Percentiles rank a stretch among this genome's conserved stretches.
phyloP scores from a whole-genome alignment of 1,284 basidiomycete genomes.

The Rhizoctonia solani region DNA sequence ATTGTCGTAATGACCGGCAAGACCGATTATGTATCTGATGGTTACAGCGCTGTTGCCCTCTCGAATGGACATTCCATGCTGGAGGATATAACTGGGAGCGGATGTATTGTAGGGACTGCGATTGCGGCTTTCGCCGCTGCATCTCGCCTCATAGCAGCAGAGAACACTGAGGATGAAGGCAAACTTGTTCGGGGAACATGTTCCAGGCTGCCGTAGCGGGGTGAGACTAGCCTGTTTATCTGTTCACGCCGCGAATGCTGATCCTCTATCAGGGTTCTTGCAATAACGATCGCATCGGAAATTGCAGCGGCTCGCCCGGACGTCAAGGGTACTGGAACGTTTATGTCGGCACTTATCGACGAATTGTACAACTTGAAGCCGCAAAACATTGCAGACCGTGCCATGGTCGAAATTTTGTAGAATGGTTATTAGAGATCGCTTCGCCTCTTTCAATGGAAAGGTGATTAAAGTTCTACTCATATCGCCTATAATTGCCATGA shows the following conservation, averaged over 20 bases:
- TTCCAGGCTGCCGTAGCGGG: constrained; percentile 75
- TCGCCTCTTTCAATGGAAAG: too few relatives aligned
- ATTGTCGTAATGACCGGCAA: constrained; percentile 84
- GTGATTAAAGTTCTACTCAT: too few relatives aligned
- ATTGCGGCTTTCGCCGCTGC: constrained; percentile 80
- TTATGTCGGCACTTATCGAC: constrained; percentile 86
- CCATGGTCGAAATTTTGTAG: constrained; percentile 54
- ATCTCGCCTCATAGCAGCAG: constrained; percentile 52
- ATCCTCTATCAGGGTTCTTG: constrained; percentile 63
- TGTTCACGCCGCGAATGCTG: too few relatives aligned
- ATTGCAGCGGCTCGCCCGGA: constrained; percentile 68
- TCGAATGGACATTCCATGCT: constrained; percentile 79
- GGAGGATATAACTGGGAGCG: constrained; percentile 84
- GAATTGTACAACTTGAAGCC: constrained; percentile 69
- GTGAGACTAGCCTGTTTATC: too few relatives aligned
- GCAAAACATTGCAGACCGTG: constrained; percentile 54
- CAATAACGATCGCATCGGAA: constrained; percentile 84
- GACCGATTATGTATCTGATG: constrained; percentile 87
- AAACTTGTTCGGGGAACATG: constrained; percentile 69
- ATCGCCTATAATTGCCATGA: too few relatives aligned
- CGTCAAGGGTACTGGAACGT: constrained; percentile 85
- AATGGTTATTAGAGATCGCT: too few relatives aligned
- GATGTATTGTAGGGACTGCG: constrained; percentile 83
- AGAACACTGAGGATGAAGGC: constrained; percentile 44
- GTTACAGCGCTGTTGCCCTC: constrained; percentile 65